phyloP scores from a whole-genome alignment of 345 rosid genomes.

The Euphorbia peplus region DNA sequence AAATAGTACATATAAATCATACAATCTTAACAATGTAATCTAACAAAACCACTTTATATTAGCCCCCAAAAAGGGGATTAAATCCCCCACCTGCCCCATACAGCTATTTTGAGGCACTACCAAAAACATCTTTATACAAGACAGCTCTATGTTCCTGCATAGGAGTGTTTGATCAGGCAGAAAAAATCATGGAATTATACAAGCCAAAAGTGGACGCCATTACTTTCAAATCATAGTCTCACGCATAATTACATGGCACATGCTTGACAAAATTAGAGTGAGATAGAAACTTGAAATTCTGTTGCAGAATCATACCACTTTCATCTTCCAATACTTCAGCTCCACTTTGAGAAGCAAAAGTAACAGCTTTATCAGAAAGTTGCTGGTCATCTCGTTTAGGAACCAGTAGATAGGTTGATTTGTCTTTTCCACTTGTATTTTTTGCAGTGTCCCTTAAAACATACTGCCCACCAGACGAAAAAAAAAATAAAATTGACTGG shows the following conservation, averaged over 20 bases:
- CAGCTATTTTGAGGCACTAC: neutral
- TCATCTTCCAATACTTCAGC: conserved; percentile 40
- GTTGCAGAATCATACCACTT: conserved; percentile 36
- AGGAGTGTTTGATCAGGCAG: neutral
- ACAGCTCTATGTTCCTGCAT: neutral
- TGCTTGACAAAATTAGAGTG: neutral
- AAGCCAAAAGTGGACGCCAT: neutral
- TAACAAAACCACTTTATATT: too few species aligned
- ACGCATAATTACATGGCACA: neutral
- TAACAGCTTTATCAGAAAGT: conserved; percentile 39
- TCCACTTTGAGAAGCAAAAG: conserved; percentile 34
- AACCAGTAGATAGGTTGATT: conserved; percentile 37
- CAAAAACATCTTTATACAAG: neutral
- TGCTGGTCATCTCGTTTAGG: conserved; percentile 47
- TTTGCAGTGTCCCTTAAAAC: conserved; percentile 47
- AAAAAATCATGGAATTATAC: neutral
- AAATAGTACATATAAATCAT: too few species aligned
- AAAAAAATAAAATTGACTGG: conserved; percentile 14
- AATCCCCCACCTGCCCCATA: neutral
- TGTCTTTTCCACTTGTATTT: conserved; percentile 43
- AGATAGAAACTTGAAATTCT: neutral
- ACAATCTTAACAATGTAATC: too few species aligned
- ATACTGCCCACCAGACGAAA: conserved; percentile 44
- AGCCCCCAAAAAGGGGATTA: too few species aligned
- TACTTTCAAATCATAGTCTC: neutral